phyloP scores from a whole-genome alignment of 2,329 filamentous ascomycete genomes.

The Hirsutella rhossiliensis region DNA sequence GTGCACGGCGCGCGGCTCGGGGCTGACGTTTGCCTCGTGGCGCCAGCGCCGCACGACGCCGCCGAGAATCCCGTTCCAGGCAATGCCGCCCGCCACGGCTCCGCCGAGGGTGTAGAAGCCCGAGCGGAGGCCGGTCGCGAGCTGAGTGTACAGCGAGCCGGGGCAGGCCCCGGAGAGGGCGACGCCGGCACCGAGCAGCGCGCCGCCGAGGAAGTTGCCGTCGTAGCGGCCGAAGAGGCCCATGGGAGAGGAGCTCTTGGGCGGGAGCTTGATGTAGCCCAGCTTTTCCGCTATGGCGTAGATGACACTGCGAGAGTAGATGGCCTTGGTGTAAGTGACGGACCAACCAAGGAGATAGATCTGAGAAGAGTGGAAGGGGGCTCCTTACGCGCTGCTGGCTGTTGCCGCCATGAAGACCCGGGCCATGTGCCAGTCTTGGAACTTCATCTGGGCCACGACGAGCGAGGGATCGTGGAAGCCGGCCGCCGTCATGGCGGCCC shows the following conservation, averaged over 20 bases:
- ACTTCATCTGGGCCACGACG: conserved; percentile 47
- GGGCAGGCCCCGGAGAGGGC: conserved; percentile 52
- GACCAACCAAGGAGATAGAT: neutral
- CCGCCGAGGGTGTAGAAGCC: conserved; percentile 42
- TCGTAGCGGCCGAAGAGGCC: conserved; percentile 44
- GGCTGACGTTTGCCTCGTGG: conserved; percentile 12
- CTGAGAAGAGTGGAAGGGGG: conserved; percentile 2
- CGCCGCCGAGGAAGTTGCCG: conserved; percentile 53
- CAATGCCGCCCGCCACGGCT: conserved; percentile 40
- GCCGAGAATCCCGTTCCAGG: conserved; percentile 33
- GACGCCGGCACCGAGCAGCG: conserved; percentile 54
- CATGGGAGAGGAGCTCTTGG: conserved; percentile 38
- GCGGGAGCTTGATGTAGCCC: conserved; percentile 28
- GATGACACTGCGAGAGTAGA: conserved; percentile 21
- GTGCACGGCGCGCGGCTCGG: conserved; percentile 21
- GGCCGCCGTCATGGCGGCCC: conserved; percentile 45
- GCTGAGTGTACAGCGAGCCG: conserved; percentile 50
- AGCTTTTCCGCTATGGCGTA: conserved; percentile 32
- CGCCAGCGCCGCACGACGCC: conserved; percentile 18
- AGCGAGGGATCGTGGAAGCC: conserved; percentile 49
- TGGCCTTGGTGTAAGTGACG: neutral
- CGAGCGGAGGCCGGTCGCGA: conserved; percentile 38
- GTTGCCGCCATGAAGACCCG: conserved; percentile 52
- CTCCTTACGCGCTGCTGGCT: conserved; percentile 45
- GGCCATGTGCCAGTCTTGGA: conserved; percentile 54